These are phyloP conservation scores for Baeospora myosura DNA, from an alignment of 1,284 basidiomycete species.

Conservation along the genomic window DNA sequence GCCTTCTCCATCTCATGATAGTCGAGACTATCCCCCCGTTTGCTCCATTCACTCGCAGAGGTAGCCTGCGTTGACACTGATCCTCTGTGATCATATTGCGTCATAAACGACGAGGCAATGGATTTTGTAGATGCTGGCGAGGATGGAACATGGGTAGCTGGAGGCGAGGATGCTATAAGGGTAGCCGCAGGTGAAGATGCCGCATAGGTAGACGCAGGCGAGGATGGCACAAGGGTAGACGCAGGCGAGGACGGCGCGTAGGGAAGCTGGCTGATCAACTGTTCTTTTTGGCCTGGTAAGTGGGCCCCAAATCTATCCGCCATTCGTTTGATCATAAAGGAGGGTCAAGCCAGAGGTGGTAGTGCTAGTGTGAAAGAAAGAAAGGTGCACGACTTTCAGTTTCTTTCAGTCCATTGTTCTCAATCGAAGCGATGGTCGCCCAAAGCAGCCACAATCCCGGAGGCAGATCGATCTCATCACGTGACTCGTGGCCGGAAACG, in stretches of 20 bases:
- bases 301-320: constrained; percentile 33
- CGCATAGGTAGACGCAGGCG: neutral
- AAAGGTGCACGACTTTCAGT: constrained; percentile 7
- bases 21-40: constrained; percentile 32
- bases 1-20: constrained; percentile 25
- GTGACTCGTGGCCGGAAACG: no score
- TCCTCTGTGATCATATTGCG: constrained; percentile 35
- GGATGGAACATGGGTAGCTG: constrained; percentile 1
- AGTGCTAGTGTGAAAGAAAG: constrained; percentile 9
- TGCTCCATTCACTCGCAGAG: constrained; percentile 45
- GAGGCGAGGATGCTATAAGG: no score
- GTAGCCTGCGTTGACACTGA: constrained; percentile 61
- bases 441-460: no score
- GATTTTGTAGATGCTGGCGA: constrained; percentile 13
- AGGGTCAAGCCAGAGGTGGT: neutral
- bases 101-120: constrained; percentile 10
- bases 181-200: constrained; percentile 8
- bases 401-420: neutral
- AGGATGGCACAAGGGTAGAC: no score
- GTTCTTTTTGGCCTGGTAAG: constrained; percentile 16
- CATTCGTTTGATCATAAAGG: constrained; percentile 38
- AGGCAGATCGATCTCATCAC: no score
- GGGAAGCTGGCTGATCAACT: no score
- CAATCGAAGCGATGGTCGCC: constrained; percentile 4
- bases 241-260: constrained; percentile 2